Evolutionary conservation across 306 rosid genomes (phyloP).

Genomic region (Purshia tridentata): DNA sequence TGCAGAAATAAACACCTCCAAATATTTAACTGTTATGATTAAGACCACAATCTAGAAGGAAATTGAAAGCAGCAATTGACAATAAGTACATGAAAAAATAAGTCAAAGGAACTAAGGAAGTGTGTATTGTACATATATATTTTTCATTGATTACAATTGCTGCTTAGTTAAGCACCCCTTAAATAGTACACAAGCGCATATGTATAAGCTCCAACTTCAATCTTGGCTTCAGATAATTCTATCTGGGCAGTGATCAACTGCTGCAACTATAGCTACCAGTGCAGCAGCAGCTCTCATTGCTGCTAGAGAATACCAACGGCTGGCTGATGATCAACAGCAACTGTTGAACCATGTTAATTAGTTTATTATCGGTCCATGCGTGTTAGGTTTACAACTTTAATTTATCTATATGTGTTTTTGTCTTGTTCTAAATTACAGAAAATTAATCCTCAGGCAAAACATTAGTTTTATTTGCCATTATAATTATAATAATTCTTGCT

Average conservation of each 20-base stretch:
- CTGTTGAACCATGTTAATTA: not conserved
- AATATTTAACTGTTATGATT: not conserved
- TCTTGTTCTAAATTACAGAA: not conserved
- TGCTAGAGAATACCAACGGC: not conserved
- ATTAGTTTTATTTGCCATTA: not conserved
- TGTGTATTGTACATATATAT: not conserved
- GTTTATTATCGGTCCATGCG: not conserved
- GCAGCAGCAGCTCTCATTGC: not conserved
- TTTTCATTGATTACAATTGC: not conserved
- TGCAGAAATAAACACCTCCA: not conserved
- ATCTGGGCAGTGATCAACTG: not conserved
- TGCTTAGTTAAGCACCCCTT: conserved; percentile 1
- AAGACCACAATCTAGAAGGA: not conserved
- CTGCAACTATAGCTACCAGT: too few relatives aligned
- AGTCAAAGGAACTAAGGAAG: too few relatives aligned
- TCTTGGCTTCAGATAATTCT: not conserved
- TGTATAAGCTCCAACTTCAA: not conserved
- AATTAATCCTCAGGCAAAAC: not conserved
- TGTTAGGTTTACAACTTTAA: not conserved
- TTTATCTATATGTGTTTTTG: not conserved
- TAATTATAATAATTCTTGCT: not conserved
- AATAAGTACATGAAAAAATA: not conserved
- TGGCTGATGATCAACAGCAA: not conserved
- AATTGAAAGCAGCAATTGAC: not conserved
- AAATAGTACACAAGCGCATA: not conserved